A percentile compares a stretch with the other conserved stretches of the same genome.
Conservation (phyloP, 2,329 filamentous ascomycete species). For the Aspergillus unguis region DNA sequence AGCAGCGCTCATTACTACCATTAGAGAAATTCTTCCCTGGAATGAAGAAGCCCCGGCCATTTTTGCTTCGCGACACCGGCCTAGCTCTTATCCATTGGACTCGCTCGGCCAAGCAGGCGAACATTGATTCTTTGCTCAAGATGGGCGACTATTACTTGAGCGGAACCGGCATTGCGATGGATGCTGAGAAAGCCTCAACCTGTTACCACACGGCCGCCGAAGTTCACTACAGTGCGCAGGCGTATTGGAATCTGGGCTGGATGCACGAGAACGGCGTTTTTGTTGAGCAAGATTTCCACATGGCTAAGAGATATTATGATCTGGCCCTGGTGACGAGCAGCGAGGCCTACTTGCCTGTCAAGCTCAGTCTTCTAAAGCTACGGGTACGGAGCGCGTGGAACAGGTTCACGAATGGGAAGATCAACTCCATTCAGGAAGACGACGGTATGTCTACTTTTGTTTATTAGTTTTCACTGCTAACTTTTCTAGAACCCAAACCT, state of each 20-base stretch:
- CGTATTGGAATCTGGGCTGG: slow-evolving; percentile 96
- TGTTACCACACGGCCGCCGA: slow-evolving; percentile 94
- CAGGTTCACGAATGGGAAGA: slow-evolving; percentile 78
- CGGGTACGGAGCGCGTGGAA: slow-evolving; percentile 90
- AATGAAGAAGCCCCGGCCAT: slow-evolving; percentile 38
- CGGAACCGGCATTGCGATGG: slow-evolving; percentile 69
- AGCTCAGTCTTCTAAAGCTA: slow-evolving; percentile 80
- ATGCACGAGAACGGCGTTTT: slow-evolving; percentile 98
- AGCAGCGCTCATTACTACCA: slow-evolving; percentile 60
- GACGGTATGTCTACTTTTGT: slow-evolving; percentile 58
- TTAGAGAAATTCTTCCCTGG: slow-evolving; percentile 54
- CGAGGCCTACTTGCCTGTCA: slow-evolving; percentile 91
- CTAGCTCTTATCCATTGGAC: slow-evolving; percentile 92
- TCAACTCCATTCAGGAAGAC: slow-evolving; percentile 90
- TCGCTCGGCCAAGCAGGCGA: slow-evolving; percentile 84
- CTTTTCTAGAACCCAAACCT: slow-evolving; percentile 59
- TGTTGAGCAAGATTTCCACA: slow-evolving; percentile 90
- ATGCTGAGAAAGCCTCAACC: slow-evolving; percentile 81
- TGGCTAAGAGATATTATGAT: slow-evolving; percentile 95
- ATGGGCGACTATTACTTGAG: slow-evolving; percentile 96
- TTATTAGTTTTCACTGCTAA: slow-evolving; percentile 26
- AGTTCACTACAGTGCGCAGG: slow-evolving; percentile 86
- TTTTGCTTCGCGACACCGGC: slow-evolving; percentile 55
- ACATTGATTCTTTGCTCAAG: slow-evolving; percentile 91
- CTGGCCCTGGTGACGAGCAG: slow-evolving; percentile 84